Percentiles rank a stretch among this genome's conserved stretches.
phyloP scores from a whole-genome alignment of 2,329 filamentous ascomycete species.

The Scopulariopsis brevicaulis region DNA sequence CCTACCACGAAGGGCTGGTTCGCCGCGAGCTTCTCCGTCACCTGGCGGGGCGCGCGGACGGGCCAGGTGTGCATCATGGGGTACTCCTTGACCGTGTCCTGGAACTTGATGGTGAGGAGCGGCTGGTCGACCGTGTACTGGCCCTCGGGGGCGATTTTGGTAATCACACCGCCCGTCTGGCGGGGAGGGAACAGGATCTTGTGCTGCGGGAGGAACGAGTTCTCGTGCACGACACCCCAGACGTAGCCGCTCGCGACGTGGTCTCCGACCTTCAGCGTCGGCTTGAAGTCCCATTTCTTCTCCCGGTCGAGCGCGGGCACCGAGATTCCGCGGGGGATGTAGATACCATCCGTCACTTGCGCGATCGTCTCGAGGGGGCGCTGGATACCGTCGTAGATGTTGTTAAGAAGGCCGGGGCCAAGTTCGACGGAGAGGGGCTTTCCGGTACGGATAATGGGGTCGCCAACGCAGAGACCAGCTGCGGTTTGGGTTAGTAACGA shows the following conservation, averaged over 20 bases:
- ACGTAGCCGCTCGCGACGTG: slow-evolving; percentile 95
- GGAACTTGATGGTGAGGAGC: slow-evolving; percentile 91
- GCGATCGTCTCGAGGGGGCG: slow-evolving; percentile 82
- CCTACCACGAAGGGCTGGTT: slow-evolving; percentile 90
- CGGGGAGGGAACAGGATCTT: slow-evolving; percentile 86
- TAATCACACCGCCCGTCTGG: slow-evolving; percentile 75
- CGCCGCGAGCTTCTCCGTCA: slow-evolving; percentile 83
- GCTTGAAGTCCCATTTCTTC: slow-evolving; percentile 96
- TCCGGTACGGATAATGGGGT: slow-evolving; percentile 80
- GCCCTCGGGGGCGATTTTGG: slow-evolving; percentile 77
- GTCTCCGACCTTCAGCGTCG: slow-evolving; percentile 85
- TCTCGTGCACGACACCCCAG: slow-evolving; percentile 91
- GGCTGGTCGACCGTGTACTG: slow-evolving; percentile 91
- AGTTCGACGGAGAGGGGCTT: slow-evolving; percentile 97
- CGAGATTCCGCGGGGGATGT: slow-evolving; percentile 90
- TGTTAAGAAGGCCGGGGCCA: slow-evolving; percentile 93
- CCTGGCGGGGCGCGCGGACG: slow-evolving; percentile 87
- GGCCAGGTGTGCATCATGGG: slow-evolving; percentile 99
- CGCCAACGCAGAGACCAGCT: slow-evolving; percentile 93
- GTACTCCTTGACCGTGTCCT: slow-evolving; percentile 87
- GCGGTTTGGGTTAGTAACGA: slow-evolving; percentile 3
- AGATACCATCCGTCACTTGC: slow-evolving; percentile 72
- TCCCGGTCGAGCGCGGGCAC: slow-evolving; percentile 78
- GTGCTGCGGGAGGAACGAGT: slow-evolving; percentile 88
- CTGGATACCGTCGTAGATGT: slow-evolving; percentile 99